Evolutionary conservation across 495 filamentous ascomycete genomes (phyloP), one percentile per base, ranked within the genome.

Genomic region (Talaromyces stipitatus): DNA sequence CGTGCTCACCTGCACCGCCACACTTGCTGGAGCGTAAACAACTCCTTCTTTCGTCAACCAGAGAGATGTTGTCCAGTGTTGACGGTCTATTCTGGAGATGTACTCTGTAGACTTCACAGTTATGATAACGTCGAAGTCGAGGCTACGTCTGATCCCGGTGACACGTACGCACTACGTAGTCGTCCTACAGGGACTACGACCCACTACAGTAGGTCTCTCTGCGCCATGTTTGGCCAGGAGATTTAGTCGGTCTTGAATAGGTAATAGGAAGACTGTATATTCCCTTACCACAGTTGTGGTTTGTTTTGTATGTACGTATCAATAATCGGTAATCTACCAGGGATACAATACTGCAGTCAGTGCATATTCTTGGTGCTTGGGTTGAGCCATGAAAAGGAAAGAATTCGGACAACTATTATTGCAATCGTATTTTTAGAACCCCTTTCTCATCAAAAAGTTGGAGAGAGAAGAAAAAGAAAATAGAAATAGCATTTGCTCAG

Each of bases 1-100:
- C 48, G 48, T 51, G 48, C 45, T 48, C 45, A 3, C 6, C 14
- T 51, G 48, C 48, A 51, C 48, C 48, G 48, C 48, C 48, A 51
- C 48, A 50, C 16, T 29, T 30, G 43, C 23, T 23, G 43, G n/a
- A n/a, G 23, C 43, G 18, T 26, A 50, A 28, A 10, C 8, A 41
- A 41, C 36, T 16, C 36, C 36, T 41, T 41, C 36, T 41, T 18
- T 41, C 36, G 36, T 41, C 36, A 41, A 20, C 36, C 36, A 41
- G 5, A 8, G 8, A 6, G 14, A 6, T 16, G 28, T 29, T 29
- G n/a, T 9, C 36, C 18, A 9, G n/a, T 38, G 12, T 16, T 4
- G 1, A 38, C 33, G 14, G 33, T 16, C 14, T 41, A 7, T 41
- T 36, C n/a, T n/a, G n/a, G n/a, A n/a, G n/a, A n/a, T 36, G 14